Base-by-base conservation (phyloP, 192 early-diverging fungal species). In the Gorgonomyces haynaldii region DNA sequence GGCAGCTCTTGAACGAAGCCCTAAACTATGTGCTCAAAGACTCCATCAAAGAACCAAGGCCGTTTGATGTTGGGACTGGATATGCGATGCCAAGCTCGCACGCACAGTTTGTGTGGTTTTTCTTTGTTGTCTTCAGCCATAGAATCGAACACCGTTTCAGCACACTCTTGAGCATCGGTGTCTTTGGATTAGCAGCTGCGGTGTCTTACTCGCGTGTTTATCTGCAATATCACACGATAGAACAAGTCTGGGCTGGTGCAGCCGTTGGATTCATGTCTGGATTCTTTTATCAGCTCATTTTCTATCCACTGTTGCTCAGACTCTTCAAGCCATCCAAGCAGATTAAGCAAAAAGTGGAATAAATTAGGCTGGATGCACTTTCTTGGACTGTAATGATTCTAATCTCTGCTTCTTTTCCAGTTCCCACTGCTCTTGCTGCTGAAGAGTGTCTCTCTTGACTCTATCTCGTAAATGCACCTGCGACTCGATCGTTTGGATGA, bases 51-150 rank as follows among this genome's bases (percentile, higher is more conserved):
- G 53, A 84, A 50, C 65, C 69, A 29, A 57, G 87, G 38, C 87
- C 87, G 2, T 72, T 65, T 36, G 66, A 81, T 83, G 64, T 84
- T 22, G 80, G 81, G 1, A 61, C 64, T 10, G 83, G 82, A 4
- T 88, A 90, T 57, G 88, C 84, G 3, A 90, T 90, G 88, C 88
- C 88, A 6, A 83, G 80, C 5, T 76, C 71, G 24, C 88, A 90
- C 55, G 53, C 85, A 6, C 85, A 90, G 50, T 86, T 88, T 53
- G 81, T 88, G 53, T 69, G 70, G 26, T 90, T 69, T 57, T 90
- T 85, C 64, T 74, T 51, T 38, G 55, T 0, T 41, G 67, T 13
- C 53, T 89, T 12, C 70, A 84, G 38, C 49, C 73, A 20, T 57
- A 65, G 30, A 39, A 34, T 27, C 56, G 66, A 74, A 78, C 60